Evolutionary conservation across 2,329 filamentous ascomycete genomes (phyloP), one percentile per base, ranked within the genome.

Genomic region (Ampelomyces quisqualis): DNA sequence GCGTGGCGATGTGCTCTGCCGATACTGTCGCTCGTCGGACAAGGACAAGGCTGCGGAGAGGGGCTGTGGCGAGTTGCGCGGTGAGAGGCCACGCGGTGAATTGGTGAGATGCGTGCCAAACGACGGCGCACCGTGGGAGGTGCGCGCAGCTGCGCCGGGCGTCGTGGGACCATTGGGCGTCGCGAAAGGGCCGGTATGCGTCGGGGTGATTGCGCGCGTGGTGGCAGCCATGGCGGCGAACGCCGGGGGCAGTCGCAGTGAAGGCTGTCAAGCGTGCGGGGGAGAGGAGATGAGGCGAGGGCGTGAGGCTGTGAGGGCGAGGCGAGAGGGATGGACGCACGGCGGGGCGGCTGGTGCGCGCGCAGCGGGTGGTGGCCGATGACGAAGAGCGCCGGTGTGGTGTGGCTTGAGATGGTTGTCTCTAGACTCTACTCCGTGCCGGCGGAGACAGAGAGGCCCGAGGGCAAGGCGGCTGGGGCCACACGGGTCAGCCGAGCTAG

Each of bases 1-100:
- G 49, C 71, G 70, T 24, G 70, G 64, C 40, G 68, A 59, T 40
- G 68, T 61, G 41, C 72, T 67, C 43, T 73, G 67, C 43, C 67
- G 62, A 42, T 61, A 63, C 30, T 70, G 68, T 43, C 72, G 72
- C 51, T 76, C 65, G 51, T 77, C 75, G 31, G 70, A 71, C 53
- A 77, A 62, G 27, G 73, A 74, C 41, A 70, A 71, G 14, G 72
- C 71, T 32, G 72, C 75, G 1, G 75, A 75, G 18, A 77, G 64
- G 23, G 68, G 67, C 42, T 64, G 61, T 2, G 71, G 70, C 11
- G 69, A 71, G 23, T 59, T 62, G 43, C 61, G 55, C 7, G 70
- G 69, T 22, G 71, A 73, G 33, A 70, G 52, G 6, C 63, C 65
- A 41, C 67, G 67, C 15, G 67, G 69, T 7, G 70, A 70, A 43